Evolutionary conservation across 148 eudicot species (phyloP).

Genomic region (Hydrangea macrophylla): DNA sequence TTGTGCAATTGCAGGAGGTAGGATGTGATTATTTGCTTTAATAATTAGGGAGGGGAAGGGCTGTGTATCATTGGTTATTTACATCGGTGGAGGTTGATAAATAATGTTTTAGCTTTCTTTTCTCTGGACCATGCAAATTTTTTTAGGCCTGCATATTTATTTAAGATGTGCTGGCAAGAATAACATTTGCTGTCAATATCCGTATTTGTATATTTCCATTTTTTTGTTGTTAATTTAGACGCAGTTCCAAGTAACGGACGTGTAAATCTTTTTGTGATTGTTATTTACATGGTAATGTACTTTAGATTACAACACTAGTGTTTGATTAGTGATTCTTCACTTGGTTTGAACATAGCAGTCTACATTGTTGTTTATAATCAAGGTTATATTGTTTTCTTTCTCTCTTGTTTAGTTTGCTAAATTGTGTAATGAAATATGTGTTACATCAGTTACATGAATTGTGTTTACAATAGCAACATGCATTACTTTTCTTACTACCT

Average conservation of each 20-base stretch:
- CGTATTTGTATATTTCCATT: background rate
- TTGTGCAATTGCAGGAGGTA: conserved; percentile 34
- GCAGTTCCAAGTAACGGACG: background rate
- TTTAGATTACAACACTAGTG: background rate
- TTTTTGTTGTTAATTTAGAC: conserved; percentile 15
- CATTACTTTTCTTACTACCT: too few relatives aligned
- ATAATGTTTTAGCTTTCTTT: conserved; percentile 17
- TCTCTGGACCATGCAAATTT: background rate
- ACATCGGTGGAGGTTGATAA: background rate
- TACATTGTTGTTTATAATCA: background rate
- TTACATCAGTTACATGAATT: too few relatives aligned
- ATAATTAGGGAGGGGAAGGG: conserved; percentile 22
- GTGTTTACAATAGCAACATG: too few relatives aligned
- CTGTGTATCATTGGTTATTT: background rate
- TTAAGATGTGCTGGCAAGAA: conserved; percentile 9
- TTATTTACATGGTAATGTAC: background rate
- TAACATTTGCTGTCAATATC: background rate
- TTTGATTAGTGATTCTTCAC: conserved; percentile 11
- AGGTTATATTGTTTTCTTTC: background rate
- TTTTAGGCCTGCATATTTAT: conserved; percentile 15
- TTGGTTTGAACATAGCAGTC: background rate
- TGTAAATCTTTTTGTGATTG: background rate
- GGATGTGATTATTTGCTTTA: conserved; percentile 22
- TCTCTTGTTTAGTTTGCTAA: background rate
- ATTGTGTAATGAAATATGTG: background rate